Base-by-base conservation (phyloP, 768 basidiomycete genomes). In the Lactarius hatsudake region DNA sequence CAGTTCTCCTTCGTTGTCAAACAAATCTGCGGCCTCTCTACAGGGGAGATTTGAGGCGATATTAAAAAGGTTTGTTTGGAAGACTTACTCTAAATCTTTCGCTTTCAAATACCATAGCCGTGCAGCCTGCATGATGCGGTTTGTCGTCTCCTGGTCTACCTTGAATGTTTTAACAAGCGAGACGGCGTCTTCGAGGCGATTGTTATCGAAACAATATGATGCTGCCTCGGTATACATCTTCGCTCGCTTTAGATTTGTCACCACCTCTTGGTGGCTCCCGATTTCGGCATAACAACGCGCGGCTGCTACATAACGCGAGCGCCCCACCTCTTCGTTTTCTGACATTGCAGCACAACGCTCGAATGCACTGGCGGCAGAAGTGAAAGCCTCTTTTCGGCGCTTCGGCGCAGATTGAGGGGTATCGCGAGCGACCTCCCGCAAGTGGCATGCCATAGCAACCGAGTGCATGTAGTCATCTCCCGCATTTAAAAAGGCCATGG, bases 1-100 rank as follows among this genome's bases (percentile, higher is more conserved):
- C 13, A 87, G 67, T 23, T 79, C 79, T 26, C 87, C 84, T 26
- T 89, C 83, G 0, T 79, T 75, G 0, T 80, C 77, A 65, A 90
- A 90, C 3, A 90, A 72, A 8, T 74, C 68, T 63, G 76, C 62
- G 28, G 81, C 81, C 73, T 82, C 76, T 26, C 89, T 89, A 69
- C 12, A 57, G 43, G 42, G 45, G 34, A 10, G 34, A 1, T 34
- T 34, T 34, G 1, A 63, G 54, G 60, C 6, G 1, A 38, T 5
- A 56, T 56, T 15, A 30, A 7, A 58, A 15, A n/a, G 17, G 9
- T 9, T 20, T 18, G 28, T 38, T 57, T 32, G 43, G 6, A 43
- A 36, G 51, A 67, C 66, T 30, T 61, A 67, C 66, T 64, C n/a
- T 32, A 67, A 32, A 15, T 59, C 34, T 15, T 65, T 38, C 17